These are phyloP conservation scores for Cylindrotheca fusiformis DNA, from an alignment of 108 stramenopile genomes.

Conservation along the genomic window DNA sequence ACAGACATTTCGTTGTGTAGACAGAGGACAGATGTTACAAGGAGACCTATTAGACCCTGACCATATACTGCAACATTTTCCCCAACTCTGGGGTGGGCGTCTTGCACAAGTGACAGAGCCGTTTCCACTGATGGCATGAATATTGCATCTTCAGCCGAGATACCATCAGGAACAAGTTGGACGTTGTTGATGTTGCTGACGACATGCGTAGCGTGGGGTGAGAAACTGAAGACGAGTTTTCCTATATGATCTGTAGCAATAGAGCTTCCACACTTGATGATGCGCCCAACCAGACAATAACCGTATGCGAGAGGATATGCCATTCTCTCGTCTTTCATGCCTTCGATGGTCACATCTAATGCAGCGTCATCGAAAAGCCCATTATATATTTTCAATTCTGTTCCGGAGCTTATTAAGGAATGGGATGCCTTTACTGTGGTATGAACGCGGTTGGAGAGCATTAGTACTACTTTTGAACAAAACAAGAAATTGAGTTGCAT, in stretches of 20 bases:
- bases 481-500: neutral
- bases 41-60: constrained; percentile 89
- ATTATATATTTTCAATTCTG: constrained; percentile 91
- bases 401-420: constrained; percentile 90
- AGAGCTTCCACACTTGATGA: constrained; percentile 64
- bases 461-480: too few relatives aligned
- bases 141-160: constrained; percentile 84
- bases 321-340: constrained; percentile 82
- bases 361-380: constrained; percentile 76
- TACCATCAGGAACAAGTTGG: constrained; percentile 83
- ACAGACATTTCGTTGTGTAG: neutral
- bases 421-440: constrained; percentile 48
- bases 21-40: constrained; percentile 77
- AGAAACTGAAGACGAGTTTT: constrained; percentile 78
- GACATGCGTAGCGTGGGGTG: constrained; percentile 81
- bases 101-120: constrained; percentile 88
- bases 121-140: constrained; percentile 96
- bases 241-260: constrained; percentile 58
- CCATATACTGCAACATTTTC: constrained; percentile 89
- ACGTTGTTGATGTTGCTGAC: constrained; percentile 60
- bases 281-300: constrained; percentile 81
- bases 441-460: constrained; percentile 2
- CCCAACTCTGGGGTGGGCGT: constrained; percentile 79
- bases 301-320: constrained; percentile 88
- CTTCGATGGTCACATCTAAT: constrained; percentile 85